Evolutionary conservation across 371 early-diverging fungal species (phyloP).

Genomic region (Saksenaea vasiformis): DNA sequence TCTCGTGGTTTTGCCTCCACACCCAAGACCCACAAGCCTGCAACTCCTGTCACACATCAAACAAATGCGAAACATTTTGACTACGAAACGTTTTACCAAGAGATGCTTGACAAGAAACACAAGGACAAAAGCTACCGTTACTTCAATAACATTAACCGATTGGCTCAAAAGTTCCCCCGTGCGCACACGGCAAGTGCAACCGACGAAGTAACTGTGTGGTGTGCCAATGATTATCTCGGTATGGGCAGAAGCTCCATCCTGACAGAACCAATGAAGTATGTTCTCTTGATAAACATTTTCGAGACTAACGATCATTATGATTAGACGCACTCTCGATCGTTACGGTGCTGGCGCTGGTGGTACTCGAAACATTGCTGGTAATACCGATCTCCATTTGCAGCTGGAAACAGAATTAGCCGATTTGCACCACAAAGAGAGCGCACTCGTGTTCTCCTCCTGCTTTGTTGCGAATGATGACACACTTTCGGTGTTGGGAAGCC

Average conservation of each 20-base stretch:
- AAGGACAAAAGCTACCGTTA: conserved; percentile 91
- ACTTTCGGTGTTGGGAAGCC: conserved; percentile 79
- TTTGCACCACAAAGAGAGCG: conserved; percentile 84
- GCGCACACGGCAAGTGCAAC: conserved; percentile 85
- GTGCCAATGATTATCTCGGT: conserved; percentile 95
- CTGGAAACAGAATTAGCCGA: conserved; percentile 85
- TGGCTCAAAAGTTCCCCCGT: conserved; percentile 81
- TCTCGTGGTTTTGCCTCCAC: conserved; percentile 33
- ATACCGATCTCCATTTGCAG: conserved; percentile 85
- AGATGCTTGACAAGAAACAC: conserved; percentile 86
- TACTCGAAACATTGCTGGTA: conserved; percentile 96
- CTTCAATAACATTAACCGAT: conserved; percentile 96
- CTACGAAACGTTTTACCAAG: conserved; percentile 78
- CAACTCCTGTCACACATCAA: conserved; percentile 25
- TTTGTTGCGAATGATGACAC: conserved; percentile 96
- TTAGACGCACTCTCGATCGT: conserved; percentile 69
- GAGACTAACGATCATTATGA: not conserved
- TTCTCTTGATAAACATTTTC: not conserved
- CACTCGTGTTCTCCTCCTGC: conserved; percentile 93
- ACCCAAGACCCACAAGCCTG: conserved; percentile 25
- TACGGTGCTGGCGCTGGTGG: conserved; percentile 98
- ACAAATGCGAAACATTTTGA: conserved; percentile 57
- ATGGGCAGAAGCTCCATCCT: conserved; percentile 84
- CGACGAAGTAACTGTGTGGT: conserved; percentile 93
- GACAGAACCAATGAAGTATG: conserved; percentile 79